phyloP scores from a whole-genome alignment of 2,329 filamentous ascomycete genomes.

The Apiospora saccharicola region DNA sequence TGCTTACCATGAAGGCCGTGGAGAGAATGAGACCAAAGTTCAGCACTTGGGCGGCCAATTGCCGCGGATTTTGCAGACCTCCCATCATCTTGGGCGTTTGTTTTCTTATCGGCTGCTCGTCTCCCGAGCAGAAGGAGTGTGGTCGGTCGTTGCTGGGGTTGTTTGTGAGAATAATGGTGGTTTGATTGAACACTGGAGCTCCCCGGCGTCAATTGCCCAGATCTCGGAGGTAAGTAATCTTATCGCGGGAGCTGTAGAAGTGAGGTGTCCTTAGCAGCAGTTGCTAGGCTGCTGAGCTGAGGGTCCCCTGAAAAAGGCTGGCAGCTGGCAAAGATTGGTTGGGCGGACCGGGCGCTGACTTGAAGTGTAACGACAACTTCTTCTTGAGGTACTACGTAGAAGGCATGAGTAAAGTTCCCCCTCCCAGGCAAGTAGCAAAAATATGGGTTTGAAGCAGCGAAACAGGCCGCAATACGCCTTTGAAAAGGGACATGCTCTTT shows the following conservation, averaged over 20 bases:
- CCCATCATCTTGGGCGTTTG: slow-evolving; percentile 65
- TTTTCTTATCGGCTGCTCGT: slow-evolving; percentile 23
- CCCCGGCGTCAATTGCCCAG: slow-evolving; percentile 9
- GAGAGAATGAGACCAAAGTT: slow-evolving; percentile 92
- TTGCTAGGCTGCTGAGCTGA: slow-evolving; percentile 3
- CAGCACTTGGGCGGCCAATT: slow-evolving; percentile 81
- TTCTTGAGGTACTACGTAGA: no score
- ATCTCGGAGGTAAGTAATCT: slow-evolving; percentile 2
- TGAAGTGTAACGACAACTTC: neutral
- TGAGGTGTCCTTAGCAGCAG: slow-evolving; percentile 21
- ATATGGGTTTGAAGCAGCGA: neutral
- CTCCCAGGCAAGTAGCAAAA: no score
- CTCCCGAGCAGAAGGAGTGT: slow-evolving; percentile 25
- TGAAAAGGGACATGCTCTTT: no score
- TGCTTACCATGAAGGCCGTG: slow-evolving; percentile 85
- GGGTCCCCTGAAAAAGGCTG: neutral
- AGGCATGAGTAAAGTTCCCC: no score
- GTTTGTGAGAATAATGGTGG: neutral
- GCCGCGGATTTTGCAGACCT: slow-evolving; percentile 76
- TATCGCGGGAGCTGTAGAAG: neutral
- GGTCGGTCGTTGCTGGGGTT: neutral
- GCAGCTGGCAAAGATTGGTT: neutral
- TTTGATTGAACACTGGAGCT: slow-evolving; percentile 10
- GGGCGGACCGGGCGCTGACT: neutral
- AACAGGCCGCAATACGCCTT: no score